These are phyloP conservation scores for Silene coronaria DNA, from an alignment of 179 eudicot genomes.

Conservation along the genomic window DNA sequence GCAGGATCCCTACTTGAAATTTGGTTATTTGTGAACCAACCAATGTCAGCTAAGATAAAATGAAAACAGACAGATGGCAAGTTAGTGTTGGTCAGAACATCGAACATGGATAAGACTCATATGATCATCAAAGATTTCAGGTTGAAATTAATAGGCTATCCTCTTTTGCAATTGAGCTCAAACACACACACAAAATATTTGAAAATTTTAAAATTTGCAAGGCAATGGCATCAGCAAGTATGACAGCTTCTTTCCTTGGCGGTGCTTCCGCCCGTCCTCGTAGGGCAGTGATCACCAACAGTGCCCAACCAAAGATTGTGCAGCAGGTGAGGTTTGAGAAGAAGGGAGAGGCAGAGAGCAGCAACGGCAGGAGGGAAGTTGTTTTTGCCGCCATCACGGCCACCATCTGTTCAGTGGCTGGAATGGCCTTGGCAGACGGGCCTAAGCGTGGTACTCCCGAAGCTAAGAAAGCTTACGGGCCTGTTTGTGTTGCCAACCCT, in stretches of 20 bases:
- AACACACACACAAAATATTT: background rate
- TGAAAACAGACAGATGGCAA: conserved; percentile 21
- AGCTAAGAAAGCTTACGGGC: conserved; percentile 26
- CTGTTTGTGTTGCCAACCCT: conserved; percentile 33
- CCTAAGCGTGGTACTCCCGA: conserved; percentile 30
- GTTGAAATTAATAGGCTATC: conserved; percentile 17
- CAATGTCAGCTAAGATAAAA: conserved; percentile 13
- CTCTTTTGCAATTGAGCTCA: background rate
- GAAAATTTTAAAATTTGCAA: background rate
- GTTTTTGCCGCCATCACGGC: conserved; percentile 28
- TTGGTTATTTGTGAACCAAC: conserved; percentile 16
- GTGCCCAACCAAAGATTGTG: conserved; percentile 25
- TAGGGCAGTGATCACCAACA: conserved; percentile 23
- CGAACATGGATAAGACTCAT: conserved; percentile 22
- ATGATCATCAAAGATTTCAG: conserved; percentile 14
- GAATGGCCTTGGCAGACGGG: conserved; percentile 24
- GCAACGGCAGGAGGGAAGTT: conserved; percentile 33
- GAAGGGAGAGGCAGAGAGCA: conserved; percentile 23
- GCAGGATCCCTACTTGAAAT: background rate
- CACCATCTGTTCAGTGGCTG: conserved; percentile 26
- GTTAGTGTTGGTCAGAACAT: conserved; percentile 12
- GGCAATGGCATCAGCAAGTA: conserved; percentile 28
- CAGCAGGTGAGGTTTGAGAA: conserved; percentile 21
- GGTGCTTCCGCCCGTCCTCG: conserved; percentile 15
- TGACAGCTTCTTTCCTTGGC: conserved; percentile 27